These are phyloP conservation scores for Oryza coarctata DNA, from an alignment of 176 grass and related monocot species.

Conservation along the genomic window DNA sequence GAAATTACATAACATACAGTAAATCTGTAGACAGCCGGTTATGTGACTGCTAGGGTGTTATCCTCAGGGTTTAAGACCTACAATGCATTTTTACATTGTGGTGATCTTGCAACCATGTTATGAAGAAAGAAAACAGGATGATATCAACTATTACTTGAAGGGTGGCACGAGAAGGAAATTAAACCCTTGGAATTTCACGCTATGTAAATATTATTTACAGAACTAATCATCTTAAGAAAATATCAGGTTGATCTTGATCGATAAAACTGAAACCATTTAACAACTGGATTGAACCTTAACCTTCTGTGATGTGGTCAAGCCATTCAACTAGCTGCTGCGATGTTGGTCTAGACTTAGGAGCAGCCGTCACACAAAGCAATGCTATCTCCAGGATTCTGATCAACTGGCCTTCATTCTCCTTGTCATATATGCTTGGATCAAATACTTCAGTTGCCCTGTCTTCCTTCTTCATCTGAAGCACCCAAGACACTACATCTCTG, in stretches of 20 bases:
- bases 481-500: constrained; percentile 90
- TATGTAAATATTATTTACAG: constrained; percentile 69
- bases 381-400: constrained; percentile 76
- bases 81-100: constrained; percentile 37
- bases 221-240: constrained; percentile 33
- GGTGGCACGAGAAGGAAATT: constrained; percentile 2
- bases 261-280: constrained; percentile 17
- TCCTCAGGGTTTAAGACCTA: constrained; percentile 14
- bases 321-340: constrained; percentile 66
- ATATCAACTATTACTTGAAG: not conserved
- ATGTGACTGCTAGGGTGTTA: constrained; percentile 17
- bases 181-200: constrained; percentile 24
- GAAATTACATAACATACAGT: not conserved
- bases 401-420: constrained; percentile 43
- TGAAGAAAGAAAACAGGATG: constrained; percentile 23
- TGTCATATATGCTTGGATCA: constrained; percentile 57
- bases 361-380: constrained; percentile 67
- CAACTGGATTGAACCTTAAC: not conserved
- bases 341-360: constrained; percentile 73
- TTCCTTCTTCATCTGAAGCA: constrained; percentile 78
- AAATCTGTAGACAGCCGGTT: not conserved
- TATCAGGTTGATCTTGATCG: constrained; percentile 21
- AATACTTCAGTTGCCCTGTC: constrained; percentile 73
- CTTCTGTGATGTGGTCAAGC: constrained; percentile 63
- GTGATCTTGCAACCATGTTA: constrained; percentile 46